Evolutionary conservation across 352 stramenopile species (phyloP).

Genomic region (Salisapilia sapeloensis): DNA sequence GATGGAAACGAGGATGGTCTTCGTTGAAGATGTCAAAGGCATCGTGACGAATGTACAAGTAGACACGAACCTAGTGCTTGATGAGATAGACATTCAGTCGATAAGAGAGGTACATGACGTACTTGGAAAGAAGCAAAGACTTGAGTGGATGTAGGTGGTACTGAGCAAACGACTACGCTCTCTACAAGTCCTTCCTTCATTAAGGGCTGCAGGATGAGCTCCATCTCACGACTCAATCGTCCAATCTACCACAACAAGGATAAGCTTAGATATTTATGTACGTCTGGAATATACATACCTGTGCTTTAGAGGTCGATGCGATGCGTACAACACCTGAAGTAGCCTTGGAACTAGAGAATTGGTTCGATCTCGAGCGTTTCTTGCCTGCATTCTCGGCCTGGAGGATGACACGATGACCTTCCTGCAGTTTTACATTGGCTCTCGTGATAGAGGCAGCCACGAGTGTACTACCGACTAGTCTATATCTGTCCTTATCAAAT

Average conservation of each 20-base stretch:
- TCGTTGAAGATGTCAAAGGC: slow-evolving; percentile 55
- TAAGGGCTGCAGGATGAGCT: slow-evolving; percentile 37
- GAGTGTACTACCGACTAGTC: slow-evolving; percentile 20
- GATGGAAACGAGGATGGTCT: slow-evolving; percentile 28
- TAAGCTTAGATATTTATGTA: background rate
- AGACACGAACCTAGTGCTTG: slow-evolving; percentile 14
- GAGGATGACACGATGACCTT: slow-evolving; percentile 30
- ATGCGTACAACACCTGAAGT: slow-evolving; percentile 37
- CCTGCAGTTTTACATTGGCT: slow-evolving; percentile 12
- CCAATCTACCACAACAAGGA: slow-evolving; percentile 17
- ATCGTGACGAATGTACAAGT: slow-evolving; percentile 34
- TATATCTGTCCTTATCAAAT: slow-evolving; percentile 14
- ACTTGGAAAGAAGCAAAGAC: slow-evolving; percentile 62
- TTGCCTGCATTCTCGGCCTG: slow-evolving; percentile 55
- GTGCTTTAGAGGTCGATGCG: slow-evolving; percentile 16
- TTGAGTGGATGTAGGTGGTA: slow-evolving; percentile 15
- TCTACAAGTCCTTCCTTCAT: slow-evolving; percentile 38
- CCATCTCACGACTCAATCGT: slow-evolving; percentile 34
- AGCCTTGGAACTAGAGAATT: slow-evolving; percentile 2
- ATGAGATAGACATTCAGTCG: background rate
- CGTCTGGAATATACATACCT: slow-evolving; percentile 3
- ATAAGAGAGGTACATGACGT: background rate
- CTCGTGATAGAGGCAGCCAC: slow-evolving; percentile 34
- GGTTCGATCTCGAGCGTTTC: slow-evolving; percentile 25
- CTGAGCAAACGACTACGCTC: slow-evolving; percentile 27